A percentile compares a stretch with the other conserved stretches of the same genome.
Conservation (phyloP, 148 eudicot genomes). For the Rhododendron griersonianum region DNA sequence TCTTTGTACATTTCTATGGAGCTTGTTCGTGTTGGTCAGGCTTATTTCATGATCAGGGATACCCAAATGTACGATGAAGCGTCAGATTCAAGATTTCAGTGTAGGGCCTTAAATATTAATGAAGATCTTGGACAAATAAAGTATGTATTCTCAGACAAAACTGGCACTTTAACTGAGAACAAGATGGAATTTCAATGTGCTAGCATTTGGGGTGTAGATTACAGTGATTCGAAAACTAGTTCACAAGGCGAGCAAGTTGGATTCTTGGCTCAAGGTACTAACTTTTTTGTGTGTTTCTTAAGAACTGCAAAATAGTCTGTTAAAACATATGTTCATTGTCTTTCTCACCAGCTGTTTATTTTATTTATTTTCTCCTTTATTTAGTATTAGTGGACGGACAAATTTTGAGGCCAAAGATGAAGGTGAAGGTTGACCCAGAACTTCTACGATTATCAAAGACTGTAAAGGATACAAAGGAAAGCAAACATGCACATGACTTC, state of each 20-base stretch:
- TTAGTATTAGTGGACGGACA: constrained; percentile 53
- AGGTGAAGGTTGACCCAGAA: constrained; percentile 71
- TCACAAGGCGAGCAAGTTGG: constrained; percentile 38
- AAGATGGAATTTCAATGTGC: constrained; percentile 98
- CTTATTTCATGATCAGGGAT: constrained; percentile 91
- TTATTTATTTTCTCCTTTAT: constrained; percentile 9
- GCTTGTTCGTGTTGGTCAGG: constrained; percentile 98
- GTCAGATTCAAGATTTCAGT: constrained; percentile 76
- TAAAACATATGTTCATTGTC: background rate
- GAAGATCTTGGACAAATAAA: constrained; percentile 97
- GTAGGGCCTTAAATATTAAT: constrained; percentile 92
- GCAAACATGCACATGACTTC: constrained; percentile 54
- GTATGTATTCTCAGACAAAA: constrained; percentile 96
- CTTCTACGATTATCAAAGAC: constrained; percentile 46
- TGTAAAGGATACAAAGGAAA: constrained; percentile 41
- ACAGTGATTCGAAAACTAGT: constrained; percentile 35
- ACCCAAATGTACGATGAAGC: constrained; percentile 59
- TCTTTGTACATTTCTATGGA: constrained; percentile 98
- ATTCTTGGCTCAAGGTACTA: constrained; percentile 54
- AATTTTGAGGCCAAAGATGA: constrained; percentile 79
- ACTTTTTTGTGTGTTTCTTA: background rate
- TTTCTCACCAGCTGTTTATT: constrained; percentile 10
- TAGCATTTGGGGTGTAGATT: constrained; percentile 84
- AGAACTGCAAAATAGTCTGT: background rate
- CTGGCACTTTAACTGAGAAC: constrained; percentile 97